These are phyloP conservation scores for Bolboschoenus planiculmis DNA, from an alignment of 176 grass and related monocot genomes.

Conservation along the genomic window DNA sequence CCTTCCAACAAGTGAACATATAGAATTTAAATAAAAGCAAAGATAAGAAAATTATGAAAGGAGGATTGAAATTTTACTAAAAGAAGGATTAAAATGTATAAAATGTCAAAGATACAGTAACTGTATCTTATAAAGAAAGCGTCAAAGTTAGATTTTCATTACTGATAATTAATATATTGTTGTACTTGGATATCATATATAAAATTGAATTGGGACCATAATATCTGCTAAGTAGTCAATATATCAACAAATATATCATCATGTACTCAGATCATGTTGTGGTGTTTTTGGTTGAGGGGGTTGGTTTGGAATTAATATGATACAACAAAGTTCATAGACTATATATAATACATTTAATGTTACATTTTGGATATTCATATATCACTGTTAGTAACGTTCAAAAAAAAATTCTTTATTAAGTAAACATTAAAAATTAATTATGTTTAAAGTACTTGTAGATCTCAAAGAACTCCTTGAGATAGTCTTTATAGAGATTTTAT, in stretches of 20 bases:
- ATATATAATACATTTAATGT: not conserved
- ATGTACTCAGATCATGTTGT: not conserved
- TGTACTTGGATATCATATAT: not conserved
- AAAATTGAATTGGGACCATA: not conserved
- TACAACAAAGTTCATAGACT: not conserved
- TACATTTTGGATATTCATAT: not conserved
- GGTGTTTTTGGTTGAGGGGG: not conserved
- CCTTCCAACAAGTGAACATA: too few species aligned
- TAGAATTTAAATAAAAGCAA: too few species aligned
- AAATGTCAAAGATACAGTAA: not conserved
- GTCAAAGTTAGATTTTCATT: not conserved
- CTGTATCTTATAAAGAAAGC: not conserved
- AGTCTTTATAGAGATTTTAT: not conserved
- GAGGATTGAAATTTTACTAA: not conserved
- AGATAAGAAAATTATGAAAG: too few species aligned
- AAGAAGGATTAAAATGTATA: not conserved
- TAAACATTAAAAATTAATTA: not conserved
- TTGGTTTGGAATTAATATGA: not conserved
- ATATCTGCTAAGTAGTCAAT: not conserved
- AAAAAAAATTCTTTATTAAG: not conserved
- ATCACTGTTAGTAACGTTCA: not conserved
- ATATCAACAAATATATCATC: not conserved
- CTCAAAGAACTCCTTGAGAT: not conserved
- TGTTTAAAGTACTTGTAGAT: not conserved
- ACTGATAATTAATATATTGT: not conserved